Conservation (phyloP, 257 asterid species). For the Ilex aquifolium region DNA sequence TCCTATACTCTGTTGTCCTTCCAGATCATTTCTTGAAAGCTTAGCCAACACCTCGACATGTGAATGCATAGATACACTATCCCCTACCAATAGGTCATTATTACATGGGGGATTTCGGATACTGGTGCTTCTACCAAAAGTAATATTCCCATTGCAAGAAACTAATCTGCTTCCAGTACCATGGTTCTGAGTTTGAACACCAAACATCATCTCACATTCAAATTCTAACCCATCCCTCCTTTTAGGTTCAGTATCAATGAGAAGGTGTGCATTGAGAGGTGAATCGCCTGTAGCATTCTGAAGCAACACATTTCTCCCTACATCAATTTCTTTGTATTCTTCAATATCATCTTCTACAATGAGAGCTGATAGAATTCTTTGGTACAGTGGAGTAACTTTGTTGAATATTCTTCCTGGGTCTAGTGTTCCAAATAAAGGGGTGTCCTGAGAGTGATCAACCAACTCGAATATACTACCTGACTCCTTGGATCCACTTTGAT, state of each 20-base stretch:
- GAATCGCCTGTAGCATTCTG: slow-evolving; percentile 30
- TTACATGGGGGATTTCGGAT: slow-evolving; percentile 26
- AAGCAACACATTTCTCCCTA: slow-evolving; percentile 35
- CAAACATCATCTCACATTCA: slow-evolving; percentile 42
- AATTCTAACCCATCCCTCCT: slow-evolving; percentile 30
- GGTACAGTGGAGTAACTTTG: slow-evolving; percentile 63
- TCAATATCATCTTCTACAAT: slow-evolving; percentile 31
- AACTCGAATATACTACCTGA: slow-evolving; percentile 34
- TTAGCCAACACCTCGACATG: slow-evolving; percentile 64
- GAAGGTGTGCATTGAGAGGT: slow-evolving; percentile 32
- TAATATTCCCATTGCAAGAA: too few species aligned
- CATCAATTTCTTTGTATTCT: slow-evolving; percentile 66
- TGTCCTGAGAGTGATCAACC: slow-evolving; percentile 42
- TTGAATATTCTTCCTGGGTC: slow-evolving; percentile 38
- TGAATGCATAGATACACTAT: slow-evolving; percentile 50
- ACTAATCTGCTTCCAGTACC: slow-evolving; percentile 28
- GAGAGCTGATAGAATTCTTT: slow-evolving; percentile 86
- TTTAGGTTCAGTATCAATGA: slow-evolving; percentile 19
- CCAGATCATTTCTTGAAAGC: slow-evolving; percentile 43
- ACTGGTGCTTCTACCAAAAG: slow-evolving; percentile 22
- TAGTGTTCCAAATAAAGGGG: slow-evolving; percentile 35
- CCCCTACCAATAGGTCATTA: slow-evolving; percentile 46
- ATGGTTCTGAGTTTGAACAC: slow-evolving; percentile 46
- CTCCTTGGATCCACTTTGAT: slow-evolving; percentile 31
- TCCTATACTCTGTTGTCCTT: slow-evolving; percentile 38